Base-by-base conservation (phyloP, 2,329 filamentous ascomycete genomes). In the Fusarium bactridioides region DNA sequence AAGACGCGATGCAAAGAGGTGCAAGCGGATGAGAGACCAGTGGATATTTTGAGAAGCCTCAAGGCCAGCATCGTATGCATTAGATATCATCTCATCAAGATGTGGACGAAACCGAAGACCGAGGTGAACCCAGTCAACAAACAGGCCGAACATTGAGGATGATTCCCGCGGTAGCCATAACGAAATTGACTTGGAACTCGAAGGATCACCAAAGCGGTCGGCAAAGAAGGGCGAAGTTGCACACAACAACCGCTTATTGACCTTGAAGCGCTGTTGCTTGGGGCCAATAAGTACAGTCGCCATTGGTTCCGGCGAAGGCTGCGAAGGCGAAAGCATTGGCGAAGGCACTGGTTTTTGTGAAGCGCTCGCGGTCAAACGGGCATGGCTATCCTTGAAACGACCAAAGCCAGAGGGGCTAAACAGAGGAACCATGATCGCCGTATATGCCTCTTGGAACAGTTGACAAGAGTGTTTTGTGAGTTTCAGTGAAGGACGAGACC, bases 1-100 rank as follows among this genome's bases (percentile, higher is more conserved):
- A 72, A 88, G 83, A 60, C 83, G 80, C 7, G 87, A 84, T 47
- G 87, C 88, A 78, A 90, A 90, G 57, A 90, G 82, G 74, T 90
- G 88, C 18, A 90, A 81, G 40, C 84, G 84, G 59, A 89, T 85
- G 11, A 90, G 82, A 66, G 86, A 85, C 86, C 87, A 89, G 78
- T 89, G 88, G 9, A 89, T 80, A 35, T 82, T 82, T 73, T 81
- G 82, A 73, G 73, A 78, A 15, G 77, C 73, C 37, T 77, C 73
- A 23, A 75, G 64, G 23, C 75, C 76, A 29, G 78, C 74, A 53
- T 80, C 67, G 63, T 79, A 74, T 58, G 79, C 80, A 25, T 69
- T 66, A 38, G 72, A 63, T 33, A 86, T 75, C 68, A 82, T 81
- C 27, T 82, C 77, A 67, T 86, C 84, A 65, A 88, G 80, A 68